Evolutionary conservation across 306 rosid genomes (phyloP).

Genomic region (Vigna unguiculata): DNA sequence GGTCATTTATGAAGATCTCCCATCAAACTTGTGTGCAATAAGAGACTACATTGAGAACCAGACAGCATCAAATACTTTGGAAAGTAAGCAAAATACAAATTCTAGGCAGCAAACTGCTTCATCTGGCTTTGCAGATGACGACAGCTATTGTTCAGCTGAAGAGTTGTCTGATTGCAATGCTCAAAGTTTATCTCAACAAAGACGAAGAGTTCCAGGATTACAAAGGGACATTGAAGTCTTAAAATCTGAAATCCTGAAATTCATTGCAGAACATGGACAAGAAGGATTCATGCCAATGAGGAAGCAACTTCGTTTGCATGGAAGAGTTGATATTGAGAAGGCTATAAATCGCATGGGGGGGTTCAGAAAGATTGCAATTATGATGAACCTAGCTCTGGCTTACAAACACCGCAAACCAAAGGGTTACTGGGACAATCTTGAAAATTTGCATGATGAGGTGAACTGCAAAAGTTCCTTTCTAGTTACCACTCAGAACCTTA

Average conservation of each 20-base stretch:
- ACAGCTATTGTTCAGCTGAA: conserved; percentile 42
- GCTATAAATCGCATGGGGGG: conserved; percentile 93
- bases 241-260: conserved; percentile 74
- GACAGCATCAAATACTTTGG: conserved; percentile 43
- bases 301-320: conserved; percentile 82
- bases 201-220: conserved; percentile 81
- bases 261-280: conserved; percentile 81
- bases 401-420: conserved; percentile 90
- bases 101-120: conserved; percentile 48
- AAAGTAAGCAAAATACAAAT: conserved; percentile 47
- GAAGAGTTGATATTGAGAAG: conserved; percentile 90
- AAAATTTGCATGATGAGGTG: conserved; percentile 79
- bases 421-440: conserved; percentile 90
- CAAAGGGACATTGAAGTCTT: conserved; percentile 84
- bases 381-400: conserved; percentile 86
- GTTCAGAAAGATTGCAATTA: conserved; percentile 76
- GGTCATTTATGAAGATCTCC: conserved; percentile 96
- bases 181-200: conserved; percentile 53
- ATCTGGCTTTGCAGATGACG: conserved; percentile 42
- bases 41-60: conserved; percentile 75
- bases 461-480: conserved; percentile 23
- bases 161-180: conserved; percentile 42
- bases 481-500: background rate
- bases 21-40: conserved; percentile 87
- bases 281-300: conserved; percentile 99